Evolutionary conservation across 148 eudicot genomes (phyloP).

Genomic region (Gaultheria prostrata): DNA sequence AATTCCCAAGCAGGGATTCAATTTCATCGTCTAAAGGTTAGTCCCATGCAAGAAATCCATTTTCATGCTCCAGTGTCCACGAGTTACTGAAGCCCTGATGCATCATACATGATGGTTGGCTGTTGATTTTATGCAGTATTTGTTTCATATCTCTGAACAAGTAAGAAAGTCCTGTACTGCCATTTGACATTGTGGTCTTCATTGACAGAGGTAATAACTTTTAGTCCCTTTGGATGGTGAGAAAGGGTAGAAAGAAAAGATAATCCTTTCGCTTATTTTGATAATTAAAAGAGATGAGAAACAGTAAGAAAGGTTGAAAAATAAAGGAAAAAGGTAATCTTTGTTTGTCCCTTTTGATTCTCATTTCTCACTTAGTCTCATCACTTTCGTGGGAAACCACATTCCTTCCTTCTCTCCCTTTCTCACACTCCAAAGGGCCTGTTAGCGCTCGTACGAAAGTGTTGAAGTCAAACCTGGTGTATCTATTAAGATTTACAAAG

Average conservation of each 20-base stretch:
- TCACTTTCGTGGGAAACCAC: not conserved
- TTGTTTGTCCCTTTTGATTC: not conserved
- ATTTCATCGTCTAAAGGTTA: not conserved
- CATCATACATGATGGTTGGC: not conserved
- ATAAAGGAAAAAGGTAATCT: not conserved
- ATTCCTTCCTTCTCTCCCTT: not conserved
- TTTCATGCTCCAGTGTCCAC: not conserved
- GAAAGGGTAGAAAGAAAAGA: not conserved
- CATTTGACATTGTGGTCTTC: not conserved
- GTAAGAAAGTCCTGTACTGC: not conserved
- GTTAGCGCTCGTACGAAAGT: not conserved
- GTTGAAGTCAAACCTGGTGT: not conserved
- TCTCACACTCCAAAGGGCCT: not conserved
- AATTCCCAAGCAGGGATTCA: not conserved
- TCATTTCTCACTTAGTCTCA: not conserved
- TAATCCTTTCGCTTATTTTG: not conserved
- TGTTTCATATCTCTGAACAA: not conserved
- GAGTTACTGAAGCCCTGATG: not conserved
- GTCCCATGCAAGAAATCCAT: conserved; percentile 7
- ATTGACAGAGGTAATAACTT: not conserved
- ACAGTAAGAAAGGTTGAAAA: not conserved
- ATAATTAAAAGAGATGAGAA: not conserved
- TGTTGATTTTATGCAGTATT: not conserved
- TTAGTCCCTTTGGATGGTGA: not conserved
- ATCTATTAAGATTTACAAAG: not conserved